Percentiles rank a stretch among this genome's conserved stretches.
Evolutionary conservation across 345 rosid genomes (phyloP).

Genomic region (Gossypium arboreum): DNA sequence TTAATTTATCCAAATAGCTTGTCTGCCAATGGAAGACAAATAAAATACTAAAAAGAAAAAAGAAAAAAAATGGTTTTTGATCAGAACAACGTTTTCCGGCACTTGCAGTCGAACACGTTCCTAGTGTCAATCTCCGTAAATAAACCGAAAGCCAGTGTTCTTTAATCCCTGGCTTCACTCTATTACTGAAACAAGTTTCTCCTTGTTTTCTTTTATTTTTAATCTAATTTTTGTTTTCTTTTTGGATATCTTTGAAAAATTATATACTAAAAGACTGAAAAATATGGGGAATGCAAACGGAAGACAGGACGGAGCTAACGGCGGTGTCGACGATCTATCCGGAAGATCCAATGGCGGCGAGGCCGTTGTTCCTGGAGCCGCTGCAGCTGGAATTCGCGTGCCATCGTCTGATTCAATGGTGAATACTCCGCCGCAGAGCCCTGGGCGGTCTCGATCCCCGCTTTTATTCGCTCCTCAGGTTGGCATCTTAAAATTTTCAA

Average conservation of each 20-base stretch:
- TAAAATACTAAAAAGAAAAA: not conserved
- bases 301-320: conserved; percentile 41
- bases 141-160: conserved; percentile 3
- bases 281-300: conserved; percentile 90
- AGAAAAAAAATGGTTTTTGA: not conserved
- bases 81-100: conserved; percentile 13
- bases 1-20: not conserved
- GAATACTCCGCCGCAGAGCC: conserved; percentile 51
- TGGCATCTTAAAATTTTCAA: not conserved
- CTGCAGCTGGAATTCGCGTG: conserved; percentile 23
- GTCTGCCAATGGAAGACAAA: not conserved
- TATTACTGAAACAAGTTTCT: not conserved
- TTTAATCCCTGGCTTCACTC: not conserved
- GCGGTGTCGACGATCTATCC: conserved; percentile 23
- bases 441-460: conserved; percentile 61
- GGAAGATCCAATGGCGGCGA: conserved; percentile 46
- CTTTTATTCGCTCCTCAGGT: conserved; percentile 76
- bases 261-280: not conserved
- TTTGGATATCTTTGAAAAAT: conserved; percentile 2
- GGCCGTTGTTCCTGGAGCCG: conserved; percentile 13
- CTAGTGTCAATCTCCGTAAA: conserved; percentile 9
- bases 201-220: not conserved
- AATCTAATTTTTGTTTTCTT: not conserved
- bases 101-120: conserved; percentile 11
- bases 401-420: conserved; percentile 45